phyloP scores from a whole-genome alignment of 2,329 filamentous ascomycete species.

The Fusarium newnesense region DNA sequence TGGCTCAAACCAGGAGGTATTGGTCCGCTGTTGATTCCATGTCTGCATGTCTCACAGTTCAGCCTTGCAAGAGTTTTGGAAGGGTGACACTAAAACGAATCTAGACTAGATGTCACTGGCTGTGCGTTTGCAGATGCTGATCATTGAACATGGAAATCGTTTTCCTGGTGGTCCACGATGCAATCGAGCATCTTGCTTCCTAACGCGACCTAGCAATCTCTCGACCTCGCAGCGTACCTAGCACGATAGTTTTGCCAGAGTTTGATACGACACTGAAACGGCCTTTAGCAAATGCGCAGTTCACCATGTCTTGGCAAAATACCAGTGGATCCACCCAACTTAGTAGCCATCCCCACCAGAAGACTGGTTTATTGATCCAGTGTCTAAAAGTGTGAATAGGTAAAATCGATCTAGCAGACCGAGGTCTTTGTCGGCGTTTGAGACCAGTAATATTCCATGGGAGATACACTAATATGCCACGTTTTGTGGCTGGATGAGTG shows the following conservation, averaged over 20 bases:
- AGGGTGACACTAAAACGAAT: neutral
- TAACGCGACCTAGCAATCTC: neutral
- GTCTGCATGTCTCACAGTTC: slow-evolving; percentile 3
- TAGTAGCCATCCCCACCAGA: neutral
- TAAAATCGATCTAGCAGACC: neutral
- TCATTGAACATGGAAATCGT: neutral
- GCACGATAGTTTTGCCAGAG: neutral
- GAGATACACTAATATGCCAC: neutral
- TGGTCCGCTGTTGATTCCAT: slow-evolving; percentile 11
- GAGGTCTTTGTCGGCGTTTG: slow-evolving; percentile 16
- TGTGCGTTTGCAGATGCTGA: neutral
- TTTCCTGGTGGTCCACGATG: neutral
- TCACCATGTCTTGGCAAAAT: slow-evolving; percentile 4
- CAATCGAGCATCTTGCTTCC: neutral
- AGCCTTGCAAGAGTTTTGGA: slow-evolving; percentile 16
- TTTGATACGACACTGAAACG: neutral
- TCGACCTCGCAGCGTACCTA: neutral
- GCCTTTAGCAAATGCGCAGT: neutral
- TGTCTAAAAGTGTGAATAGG: neutral
- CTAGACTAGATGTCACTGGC: neutral
- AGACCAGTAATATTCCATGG: neutral
- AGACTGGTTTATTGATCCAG: neutral
- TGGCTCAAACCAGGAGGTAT: slow-evolving; percentile 6
- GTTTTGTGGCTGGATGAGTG: slow-evolving; percentile 8
- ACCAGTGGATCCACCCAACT: neutral